Conservation (phyloP, 2,329 filamentous ascomycete species). For the Sporothrix curviconia region DNA sequence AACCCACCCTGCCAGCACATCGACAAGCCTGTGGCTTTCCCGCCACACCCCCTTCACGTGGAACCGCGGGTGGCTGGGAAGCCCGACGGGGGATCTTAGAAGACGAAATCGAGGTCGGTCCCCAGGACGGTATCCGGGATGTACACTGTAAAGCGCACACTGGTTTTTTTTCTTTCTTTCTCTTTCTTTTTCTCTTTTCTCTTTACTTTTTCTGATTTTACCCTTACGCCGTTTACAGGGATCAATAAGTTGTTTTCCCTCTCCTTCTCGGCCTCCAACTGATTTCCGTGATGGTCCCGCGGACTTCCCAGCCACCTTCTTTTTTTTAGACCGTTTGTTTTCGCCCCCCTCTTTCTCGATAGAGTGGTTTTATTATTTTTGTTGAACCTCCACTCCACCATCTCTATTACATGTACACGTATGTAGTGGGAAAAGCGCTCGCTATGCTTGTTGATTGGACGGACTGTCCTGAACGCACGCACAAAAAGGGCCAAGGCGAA, state of each 20-base stretch:
- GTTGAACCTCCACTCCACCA: background rate
- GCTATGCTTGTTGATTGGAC: background rate
- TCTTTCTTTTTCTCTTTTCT: background rate
- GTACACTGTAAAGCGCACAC: background rate
- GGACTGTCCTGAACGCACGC: background rate
- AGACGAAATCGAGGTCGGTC: background rate
- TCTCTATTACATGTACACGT: background rate
- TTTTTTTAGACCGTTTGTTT: too few relatives aligned
- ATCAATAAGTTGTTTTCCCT: background rate
- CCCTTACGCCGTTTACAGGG: too few relatives aligned
- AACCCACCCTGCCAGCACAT: background rate
- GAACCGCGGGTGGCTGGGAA: constrained; percentile 11
- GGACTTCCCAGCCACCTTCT: background rate
- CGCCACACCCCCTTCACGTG: constrained; percentile 4
- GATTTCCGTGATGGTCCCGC: background rate
- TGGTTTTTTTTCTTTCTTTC: background rate
- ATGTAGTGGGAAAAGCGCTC: background rate
- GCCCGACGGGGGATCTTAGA: background rate
- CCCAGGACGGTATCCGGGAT: background rate
- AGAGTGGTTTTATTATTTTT: too few relatives aligned
- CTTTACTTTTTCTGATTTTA: background rate
- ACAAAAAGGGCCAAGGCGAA: background rate
- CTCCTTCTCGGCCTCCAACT: background rate
- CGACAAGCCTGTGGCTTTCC: background rate
- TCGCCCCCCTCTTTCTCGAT: too few relatives aligned